phyloP scores from a whole-genome alignment of 495 filamentous ascomycete genomes.

The Massariosphaeria phaeospora region DNA sequence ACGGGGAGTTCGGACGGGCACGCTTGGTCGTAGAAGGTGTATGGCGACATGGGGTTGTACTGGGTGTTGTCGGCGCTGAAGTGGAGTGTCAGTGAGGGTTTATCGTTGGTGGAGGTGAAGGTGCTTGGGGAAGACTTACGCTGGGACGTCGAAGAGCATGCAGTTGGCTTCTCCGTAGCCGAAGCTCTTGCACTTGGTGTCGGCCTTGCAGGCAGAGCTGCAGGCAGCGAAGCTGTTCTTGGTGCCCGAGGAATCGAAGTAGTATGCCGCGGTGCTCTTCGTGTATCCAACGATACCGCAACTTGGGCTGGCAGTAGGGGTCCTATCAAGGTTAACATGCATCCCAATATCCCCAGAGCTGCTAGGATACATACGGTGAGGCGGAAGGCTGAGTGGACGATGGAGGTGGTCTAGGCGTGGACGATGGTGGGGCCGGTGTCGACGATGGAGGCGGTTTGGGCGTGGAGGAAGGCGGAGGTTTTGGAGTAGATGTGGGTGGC shows the following conservation, averaged over 20 bases:
- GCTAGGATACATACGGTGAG: slow-evolving; percentile 12
- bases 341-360: background rate
- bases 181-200: slow-evolving; percentile 27
- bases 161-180: slow-evolving; percentile 30
- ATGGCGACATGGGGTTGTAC: slow-evolving; percentile 31
- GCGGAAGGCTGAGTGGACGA: slow-evolving; percentile 1
- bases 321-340: background rate
- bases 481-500: background rate
- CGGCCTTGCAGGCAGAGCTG: slow-evolving; percentile 25
- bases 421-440: slow-evolving; percentile 8
- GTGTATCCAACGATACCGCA: slow-evolving; percentile 29
- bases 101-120: background rate
- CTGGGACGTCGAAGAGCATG: slow-evolving; percentile 25
- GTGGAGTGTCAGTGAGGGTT: background rate
- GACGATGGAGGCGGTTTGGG: background rate
- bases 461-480: background rate
- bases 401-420: slow-evolving; percentile 5
- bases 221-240: slow-evolving; percentile 28
- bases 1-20: slow-evolving; percentile 28
- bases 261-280: slow-evolving; percentile 21
- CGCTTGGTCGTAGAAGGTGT: slow-evolving; percentile 25
- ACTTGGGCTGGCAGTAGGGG: slow-evolving; percentile 1
- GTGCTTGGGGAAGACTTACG: slow-evolving; percentile 13
- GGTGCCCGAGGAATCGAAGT: slow-evolving; percentile 29
- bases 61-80: slow-evolving; percentile 21